Evolutionary conservation across 2,329 filamentous ascomycete genomes (phyloP).

Genomic region (Hymenoscyphus albidus): DNA sequence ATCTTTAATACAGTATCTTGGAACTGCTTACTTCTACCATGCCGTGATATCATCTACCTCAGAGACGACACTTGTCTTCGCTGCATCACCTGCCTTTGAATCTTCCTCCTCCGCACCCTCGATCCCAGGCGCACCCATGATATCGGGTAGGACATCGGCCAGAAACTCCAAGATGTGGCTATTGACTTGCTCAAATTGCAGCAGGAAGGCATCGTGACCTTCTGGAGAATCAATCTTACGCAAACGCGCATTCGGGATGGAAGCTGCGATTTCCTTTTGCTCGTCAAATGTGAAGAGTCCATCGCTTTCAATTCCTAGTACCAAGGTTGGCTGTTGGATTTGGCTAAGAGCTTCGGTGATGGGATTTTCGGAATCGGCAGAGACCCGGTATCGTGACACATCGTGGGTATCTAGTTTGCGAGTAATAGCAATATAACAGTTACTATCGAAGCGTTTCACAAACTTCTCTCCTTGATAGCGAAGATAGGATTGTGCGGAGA

Average conservation of each 20-base stretch:
- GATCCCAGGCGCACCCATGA: constrained; percentile 66
- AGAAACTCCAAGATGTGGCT: constrained; percentile 80
- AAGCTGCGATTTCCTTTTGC: constrained; percentile 83
- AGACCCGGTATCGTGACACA: constrained; percentile 70
- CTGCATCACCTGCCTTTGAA: constrained; percentile 57
- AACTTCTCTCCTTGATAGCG: constrained; percentile 97
- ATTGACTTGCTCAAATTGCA: constrained; percentile 98
- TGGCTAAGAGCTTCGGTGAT: constrained; percentile 72
- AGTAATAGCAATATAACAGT: constrained; percentile 98
- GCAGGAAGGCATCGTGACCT: constrained; percentile 90
- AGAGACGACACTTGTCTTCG: constrained; percentile 87
- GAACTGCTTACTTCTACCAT: constrained; percentile 53
- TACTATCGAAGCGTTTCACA: constrained; percentile 93
- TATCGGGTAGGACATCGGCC: constrained; percentile 76
- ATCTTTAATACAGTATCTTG: too few relatives aligned
- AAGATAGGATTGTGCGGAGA: constrained; percentile 95
- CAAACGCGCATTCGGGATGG: constrained; percentile 72
- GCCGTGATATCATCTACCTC: constrained; percentile 96
- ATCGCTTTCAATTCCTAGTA: constrained; percentile 92
- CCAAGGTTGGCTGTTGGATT: constrained; percentile 84
- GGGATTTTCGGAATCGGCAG: constrained; percentile 36
- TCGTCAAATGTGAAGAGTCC: constrained; percentile 96
- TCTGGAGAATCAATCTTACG: constrained; percentile 90
- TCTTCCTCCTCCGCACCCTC: constrained; percentile 38
- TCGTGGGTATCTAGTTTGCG: constrained; percentile 97